phyloP scores from a whole-genome alignment of 2,329 filamentous ascomycete genomes.

The Fusarium camptoceras region DNA sequence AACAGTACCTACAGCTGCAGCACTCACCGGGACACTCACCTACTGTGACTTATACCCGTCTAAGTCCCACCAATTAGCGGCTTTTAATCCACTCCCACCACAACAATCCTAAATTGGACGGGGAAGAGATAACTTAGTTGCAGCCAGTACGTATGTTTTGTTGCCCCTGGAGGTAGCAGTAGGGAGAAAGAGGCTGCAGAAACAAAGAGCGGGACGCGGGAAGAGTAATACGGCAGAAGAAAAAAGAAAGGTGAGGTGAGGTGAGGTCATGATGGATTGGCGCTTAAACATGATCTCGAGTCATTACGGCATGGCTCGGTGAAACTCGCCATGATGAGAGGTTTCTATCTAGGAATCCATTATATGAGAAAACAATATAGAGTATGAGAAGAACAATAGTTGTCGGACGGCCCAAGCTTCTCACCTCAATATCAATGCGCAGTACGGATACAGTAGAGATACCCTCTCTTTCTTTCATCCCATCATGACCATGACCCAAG shows the following conservation, averaged over 20 bases:
- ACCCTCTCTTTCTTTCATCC: background rate
- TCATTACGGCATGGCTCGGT: conserved; percentile 9
- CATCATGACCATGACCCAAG: conserved; percentile 33
- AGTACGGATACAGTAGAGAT: background rate
- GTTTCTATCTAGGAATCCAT: background rate
- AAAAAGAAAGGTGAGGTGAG: conserved; percentile 8
- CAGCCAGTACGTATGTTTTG: conserved; percentile 17
- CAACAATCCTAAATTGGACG: conserved; percentile 35
- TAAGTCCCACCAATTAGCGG: conserved; percentile 38
- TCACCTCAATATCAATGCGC: background rate
- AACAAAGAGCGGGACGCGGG: conserved; percentile 8
- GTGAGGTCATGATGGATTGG: conserved; percentile 14
- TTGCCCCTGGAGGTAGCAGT: conserved; percentile 33
- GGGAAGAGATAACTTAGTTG: conserved; percentile 5
- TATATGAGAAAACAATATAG: background rate
- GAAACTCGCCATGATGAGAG: conserved; percentile 4
- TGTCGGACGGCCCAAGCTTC: conserved; percentile 27
- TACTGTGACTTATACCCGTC: conserved; percentile 33
- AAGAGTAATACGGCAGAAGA: conserved; percentile 7
- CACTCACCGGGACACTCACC: conserved; percentile 1
- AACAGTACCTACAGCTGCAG: background rate
- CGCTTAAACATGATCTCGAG: conserved; percentile 20
- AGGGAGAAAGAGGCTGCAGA: conserved; percentile 4
- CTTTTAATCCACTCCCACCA: conserved; percentile 30
- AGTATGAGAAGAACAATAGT: conserved; percentile 1